phyloP scores from a whole-genome alignment of 192 early-diverging fungal species.

The Podila epigama region DNA sequence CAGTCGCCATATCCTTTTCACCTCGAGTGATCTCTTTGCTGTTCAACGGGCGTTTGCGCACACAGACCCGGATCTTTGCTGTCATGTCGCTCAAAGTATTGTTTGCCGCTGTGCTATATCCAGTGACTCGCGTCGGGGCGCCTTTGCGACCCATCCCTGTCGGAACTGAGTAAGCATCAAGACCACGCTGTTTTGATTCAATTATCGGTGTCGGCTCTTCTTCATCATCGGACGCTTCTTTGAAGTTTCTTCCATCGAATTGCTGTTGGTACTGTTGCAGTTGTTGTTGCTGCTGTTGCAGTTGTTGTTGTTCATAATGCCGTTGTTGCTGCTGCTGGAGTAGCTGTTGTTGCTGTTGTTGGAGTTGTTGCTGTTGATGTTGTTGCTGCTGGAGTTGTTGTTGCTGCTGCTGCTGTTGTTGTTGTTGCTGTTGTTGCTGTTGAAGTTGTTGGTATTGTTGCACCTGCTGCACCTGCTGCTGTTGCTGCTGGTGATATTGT shows the following conservation, averaged over 20 bases:
- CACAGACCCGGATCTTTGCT: constrained; percentile 95
- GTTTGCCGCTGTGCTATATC: constrained; percentile 2
- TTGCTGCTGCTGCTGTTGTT: constrained; percentile 23
- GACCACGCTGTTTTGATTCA: constrained; percentile 36
- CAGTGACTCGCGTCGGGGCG: constrained; percentile 16
- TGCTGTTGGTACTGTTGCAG: constrained; percentile 19
- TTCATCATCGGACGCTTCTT: constrained; percentile 52
- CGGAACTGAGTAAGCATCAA: constrained; percentile 86
- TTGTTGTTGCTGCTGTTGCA: constrained; percentile 26
- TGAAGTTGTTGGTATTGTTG: constrained; percentile 19
- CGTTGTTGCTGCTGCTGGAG: constrained; percentile 9
- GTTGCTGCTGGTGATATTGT: constrained; percentile 32
- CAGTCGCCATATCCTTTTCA: constrained; percentile 87
- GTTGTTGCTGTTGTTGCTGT: constrained; percentile 23
- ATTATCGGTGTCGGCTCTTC: constrained; percentile 41
- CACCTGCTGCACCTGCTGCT: constrained; percentile 8
- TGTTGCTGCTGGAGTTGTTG: constrained; percentile 18
- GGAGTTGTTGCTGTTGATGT: constrained; percentile 17
- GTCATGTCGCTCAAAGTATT: constrained; percentile 57
- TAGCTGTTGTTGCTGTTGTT: background rate
- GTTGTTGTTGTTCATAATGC: constrained; percentile 23
- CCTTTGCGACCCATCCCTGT: constrained; percentile 24
- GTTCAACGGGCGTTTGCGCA: constrained; percentile 94
- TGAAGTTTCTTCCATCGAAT: constrained; percentile 35
- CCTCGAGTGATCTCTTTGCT: constrained; percentile 81